Conservation (phyloP, 139 green algal genomes). For the Chlorella ohadii region DNA sequence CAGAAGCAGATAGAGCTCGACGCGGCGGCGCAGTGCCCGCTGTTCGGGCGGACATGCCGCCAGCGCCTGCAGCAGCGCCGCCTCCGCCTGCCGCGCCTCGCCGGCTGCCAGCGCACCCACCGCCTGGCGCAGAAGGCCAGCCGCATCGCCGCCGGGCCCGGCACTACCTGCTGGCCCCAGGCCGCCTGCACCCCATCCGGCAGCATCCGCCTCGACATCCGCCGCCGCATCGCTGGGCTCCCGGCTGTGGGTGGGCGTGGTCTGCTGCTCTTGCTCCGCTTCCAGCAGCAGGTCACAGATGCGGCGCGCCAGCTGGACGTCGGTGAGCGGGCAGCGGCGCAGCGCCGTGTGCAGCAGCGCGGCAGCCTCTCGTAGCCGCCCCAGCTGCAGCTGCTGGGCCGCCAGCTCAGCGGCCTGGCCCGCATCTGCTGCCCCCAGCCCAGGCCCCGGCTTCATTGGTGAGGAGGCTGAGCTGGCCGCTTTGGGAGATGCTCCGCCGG, state of each 20-base stretch:
- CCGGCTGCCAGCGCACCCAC: background rate
- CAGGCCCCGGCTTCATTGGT: no score
- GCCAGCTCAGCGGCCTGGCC: background rate
- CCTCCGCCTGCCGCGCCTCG: background rate
- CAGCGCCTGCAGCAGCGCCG: background rate
- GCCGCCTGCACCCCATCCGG: background rate
- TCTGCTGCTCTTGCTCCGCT: background rate
- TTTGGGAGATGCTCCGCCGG: no score
- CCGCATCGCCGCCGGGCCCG: background rate
- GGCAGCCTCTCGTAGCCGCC: conserved; percentile 2
- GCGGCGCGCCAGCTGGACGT: background rate
- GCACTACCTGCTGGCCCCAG: background rate
- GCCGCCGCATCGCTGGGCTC: background rate
- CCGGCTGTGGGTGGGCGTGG: conserved; percentile 8
- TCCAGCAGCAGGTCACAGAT: conserved; percentile 9
- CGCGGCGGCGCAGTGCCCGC: background rate
- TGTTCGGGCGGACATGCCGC: background rate
- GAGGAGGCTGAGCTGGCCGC: no score
- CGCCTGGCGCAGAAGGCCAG: background rate
- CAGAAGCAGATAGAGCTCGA: conserved; percentile 12
- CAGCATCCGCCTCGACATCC: background rate
- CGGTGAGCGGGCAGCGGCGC: background rate
- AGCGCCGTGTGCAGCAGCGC: conserved; percentile 19
- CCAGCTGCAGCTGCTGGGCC: background rate
- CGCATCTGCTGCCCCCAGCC: no score